phyloP scores from a whole-genome alignment of 1,139 yeast species.

The Hemisphaericaspora subhashii region DNA sequence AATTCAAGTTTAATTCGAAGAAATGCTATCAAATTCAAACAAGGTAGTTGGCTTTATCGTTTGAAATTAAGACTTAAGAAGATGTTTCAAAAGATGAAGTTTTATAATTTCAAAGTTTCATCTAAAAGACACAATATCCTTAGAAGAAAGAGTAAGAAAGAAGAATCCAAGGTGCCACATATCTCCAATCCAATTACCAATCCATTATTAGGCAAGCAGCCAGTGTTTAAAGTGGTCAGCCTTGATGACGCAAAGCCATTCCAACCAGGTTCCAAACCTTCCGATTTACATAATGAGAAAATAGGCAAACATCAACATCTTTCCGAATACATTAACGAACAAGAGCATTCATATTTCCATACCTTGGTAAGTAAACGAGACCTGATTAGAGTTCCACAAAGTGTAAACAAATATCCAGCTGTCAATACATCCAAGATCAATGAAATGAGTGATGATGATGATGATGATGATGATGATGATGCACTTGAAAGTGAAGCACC shows the following conservation, averaged over 20 bases:
- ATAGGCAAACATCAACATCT: constrained; percentile 23
- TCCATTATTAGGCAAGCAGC: constrained; percentile 27
- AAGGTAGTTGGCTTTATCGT: constrained; percentile 34
- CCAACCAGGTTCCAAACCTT: background rate
- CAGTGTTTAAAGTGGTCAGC: constrained; percentile 14
- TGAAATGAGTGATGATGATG: constrained; percentile 15
- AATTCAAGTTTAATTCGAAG: constrained; percentile 26
- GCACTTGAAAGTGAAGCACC: constrained; percentile 25
- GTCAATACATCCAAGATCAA: constrained; percentile 11
- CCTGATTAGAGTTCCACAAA: constrained; percentile 3
- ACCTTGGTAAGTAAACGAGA: constrained; percentile 2
- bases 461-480: no score
- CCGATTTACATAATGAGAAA: constrained; percentile 7
- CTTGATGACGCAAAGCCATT: constrained; percentile 25
- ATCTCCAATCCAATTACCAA: constrained; percentile 20
- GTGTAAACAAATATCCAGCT: constrained; percentile 3
- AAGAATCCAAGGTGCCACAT: constrained; percentile 12
- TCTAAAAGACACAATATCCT: constrained; percentile 25
- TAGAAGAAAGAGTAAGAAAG: constrained; percentile 14
- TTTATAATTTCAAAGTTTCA: constrained; percentile 29
- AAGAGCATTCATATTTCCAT: constrained; percentile 18
- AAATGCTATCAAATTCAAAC: constrained; percentile 36
- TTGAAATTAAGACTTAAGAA: constrained; percentile 28
- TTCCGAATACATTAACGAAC: constrained; percentile 31
- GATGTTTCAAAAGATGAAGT: constrained; percentile 24